Evolutionary conservation across 768 basidiomycete species (phyloP).

Genomic region (Suillus weaverae): DNA sequence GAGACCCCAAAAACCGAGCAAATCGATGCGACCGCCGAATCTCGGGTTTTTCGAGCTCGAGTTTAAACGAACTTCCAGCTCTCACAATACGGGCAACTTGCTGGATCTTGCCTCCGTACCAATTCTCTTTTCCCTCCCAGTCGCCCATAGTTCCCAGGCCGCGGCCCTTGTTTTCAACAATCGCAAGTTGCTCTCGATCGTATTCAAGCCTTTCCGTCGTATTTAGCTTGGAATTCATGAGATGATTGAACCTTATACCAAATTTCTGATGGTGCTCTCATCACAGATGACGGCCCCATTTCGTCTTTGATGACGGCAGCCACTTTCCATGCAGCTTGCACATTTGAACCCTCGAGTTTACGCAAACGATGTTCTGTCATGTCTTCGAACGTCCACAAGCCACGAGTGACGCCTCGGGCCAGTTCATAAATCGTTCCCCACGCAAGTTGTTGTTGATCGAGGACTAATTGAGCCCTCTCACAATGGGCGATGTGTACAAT

Average conservation of each 20-base stretch:
- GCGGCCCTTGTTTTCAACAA: slow-evolving; percentile 52
- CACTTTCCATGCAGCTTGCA: slow-evolving; percentile 30
- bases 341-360: slow-evolving; percentile 34
- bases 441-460: slow-evolving; percentile 36
- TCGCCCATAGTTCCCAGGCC: slow-evolving; percentile 63
- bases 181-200: slow-evolving; percentile 67
- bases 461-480: slow-evolving; percentile 22
- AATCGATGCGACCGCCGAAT: slow-evolving; percentile 64
- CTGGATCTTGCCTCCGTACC: slow-evolving; percentile 73
- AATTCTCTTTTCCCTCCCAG: slow-evolving; percentile 49
- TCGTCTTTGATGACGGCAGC: slow-evolving; percentile 23
- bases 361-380: slow-evolving; percentile 31
- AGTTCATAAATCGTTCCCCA: slow-evolving; percentile 48
- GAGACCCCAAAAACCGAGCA: slow-evolving; percentile 63
- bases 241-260: slow-evolving; percentile 17
- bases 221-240: neutral
- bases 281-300: neutral
- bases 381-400: slow-evolving; percentile 37
- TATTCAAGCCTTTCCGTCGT: slow-evolving; percentile 40
- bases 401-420: slow-evolving; percentile 41
- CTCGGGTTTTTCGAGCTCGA: slow-evolving; percentile 57
- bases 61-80: slow-evolving; percentile 23
- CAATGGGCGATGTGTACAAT: slow-evolving; percentile 33
- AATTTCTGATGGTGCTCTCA: slow-evolving; percentile 15
- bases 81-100: slow-evolving; percentile 47